Conservation (phyloP, 345 rosid genomes). For the Salix caprea region DNA sequence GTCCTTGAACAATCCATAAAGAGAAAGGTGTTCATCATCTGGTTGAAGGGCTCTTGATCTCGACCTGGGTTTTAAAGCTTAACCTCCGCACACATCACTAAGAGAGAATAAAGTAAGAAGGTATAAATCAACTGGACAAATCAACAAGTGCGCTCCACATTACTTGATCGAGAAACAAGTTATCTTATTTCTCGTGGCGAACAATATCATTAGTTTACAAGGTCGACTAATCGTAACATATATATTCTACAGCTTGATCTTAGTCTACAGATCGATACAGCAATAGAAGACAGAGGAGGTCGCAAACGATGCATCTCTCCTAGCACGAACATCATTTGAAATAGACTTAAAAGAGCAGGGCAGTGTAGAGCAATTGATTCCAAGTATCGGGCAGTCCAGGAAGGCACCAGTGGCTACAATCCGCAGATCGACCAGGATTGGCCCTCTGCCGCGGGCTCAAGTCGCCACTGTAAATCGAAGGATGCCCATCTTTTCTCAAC, state of each 20-base stretch:
- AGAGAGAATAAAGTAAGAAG: no score
- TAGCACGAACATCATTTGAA: background rate
- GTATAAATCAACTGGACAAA: background rate
- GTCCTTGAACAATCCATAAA: background rate
- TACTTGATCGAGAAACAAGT: background rate
- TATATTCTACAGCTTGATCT: background rate
- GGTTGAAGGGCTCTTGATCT: no score
- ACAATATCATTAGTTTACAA: background rate
- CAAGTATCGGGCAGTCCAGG: conserved; percentile 97
- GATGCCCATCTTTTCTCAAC: conserved; percentile 83
- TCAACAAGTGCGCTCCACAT: background rate
- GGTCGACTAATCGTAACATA: background rate
- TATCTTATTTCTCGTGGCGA: background rate
- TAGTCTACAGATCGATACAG: background rate
- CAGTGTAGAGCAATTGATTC: conserved; percentile 72
- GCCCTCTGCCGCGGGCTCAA: conserved; percentile 57
- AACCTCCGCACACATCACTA: no score
- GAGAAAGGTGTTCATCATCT: background rate
- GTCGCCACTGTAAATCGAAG: conserved; percentile 88
- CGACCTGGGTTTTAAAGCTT: no score
- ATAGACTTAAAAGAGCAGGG: conserved; percentile 43
- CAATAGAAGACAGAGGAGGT: background rate
- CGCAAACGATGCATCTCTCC: background rate
- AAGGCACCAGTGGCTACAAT: conserved; percentile 99
- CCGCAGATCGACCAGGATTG: conserved; percentile 67